Percentiles rank a stretch among this genome's conserved stretches.
Conservation (phyloP, 2,329 filamentous ascomycete species). For the Scopulariopsis brevicaulis region DNA sequence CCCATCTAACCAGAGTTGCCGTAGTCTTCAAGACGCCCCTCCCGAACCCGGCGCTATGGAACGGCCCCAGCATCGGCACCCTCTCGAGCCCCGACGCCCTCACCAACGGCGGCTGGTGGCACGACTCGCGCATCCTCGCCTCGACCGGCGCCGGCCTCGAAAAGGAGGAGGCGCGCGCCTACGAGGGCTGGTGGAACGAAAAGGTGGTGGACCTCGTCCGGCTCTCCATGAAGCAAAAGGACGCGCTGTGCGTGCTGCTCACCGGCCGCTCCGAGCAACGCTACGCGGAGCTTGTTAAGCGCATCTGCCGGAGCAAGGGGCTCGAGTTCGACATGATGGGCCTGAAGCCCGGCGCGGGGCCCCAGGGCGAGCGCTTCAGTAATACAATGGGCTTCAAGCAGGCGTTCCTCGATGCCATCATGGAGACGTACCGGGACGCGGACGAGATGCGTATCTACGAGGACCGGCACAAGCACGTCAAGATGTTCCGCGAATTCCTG, state of each 20-base stretch:
- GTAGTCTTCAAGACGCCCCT: conserved; percentile 83
- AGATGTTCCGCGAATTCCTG: conserved; percentile 79
- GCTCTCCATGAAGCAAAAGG: conserved; percentile 72
- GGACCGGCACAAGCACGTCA: conserved; percentile 56
- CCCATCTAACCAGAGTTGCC: conserved; percentile 1
- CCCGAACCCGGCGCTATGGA: conserved; percentile 84
- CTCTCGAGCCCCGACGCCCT: conserved; percentile 69
- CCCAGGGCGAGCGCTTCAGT: conserved; percentile 64
- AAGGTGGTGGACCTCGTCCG: conserved; percentile 70
- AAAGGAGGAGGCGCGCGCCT: conserved; percentile 70
- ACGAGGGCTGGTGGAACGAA: conserved; percentile 97
- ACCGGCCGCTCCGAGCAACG: conserved; percentile 73
- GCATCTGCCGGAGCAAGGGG: conserved; percentile 65
- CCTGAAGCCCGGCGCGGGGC: conserved; percentile 76
- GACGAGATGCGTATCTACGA: conserved; percentile 73
- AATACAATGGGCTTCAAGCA: conserved; percentile 93
- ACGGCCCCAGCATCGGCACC: conserved; percentile 61
- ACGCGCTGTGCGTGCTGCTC: conserved; percentile 73
- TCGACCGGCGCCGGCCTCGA: conserved; percentile 76
- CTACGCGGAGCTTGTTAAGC: conserved; percentile 70
- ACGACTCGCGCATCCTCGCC: conserved; percentile 75
- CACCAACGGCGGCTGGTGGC: conserved; percentile 90
- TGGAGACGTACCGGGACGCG: conserved; percentile 76
- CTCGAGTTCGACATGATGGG: conserved; percentile 82
- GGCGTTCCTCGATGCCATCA: conserved; percentile 63